A percentile compares a stretch with the other conserved stretches of the same genome.
phyloP scores from a whole-genome alignment of 345 rosid genomes.

The Populus pruinosa region DNA sequence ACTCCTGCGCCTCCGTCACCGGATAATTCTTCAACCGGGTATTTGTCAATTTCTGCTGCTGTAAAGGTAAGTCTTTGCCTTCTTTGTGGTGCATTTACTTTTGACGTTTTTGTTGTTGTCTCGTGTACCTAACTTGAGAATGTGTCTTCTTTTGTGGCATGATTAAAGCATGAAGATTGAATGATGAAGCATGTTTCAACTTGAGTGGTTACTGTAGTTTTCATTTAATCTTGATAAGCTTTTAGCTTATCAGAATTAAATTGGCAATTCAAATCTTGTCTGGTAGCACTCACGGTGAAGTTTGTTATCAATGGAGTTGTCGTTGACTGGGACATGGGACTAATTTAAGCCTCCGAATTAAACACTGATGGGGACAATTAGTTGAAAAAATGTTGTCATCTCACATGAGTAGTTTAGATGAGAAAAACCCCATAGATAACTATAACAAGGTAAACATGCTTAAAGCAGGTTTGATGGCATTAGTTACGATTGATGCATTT shows the following conservation, averaged over 20 bases:
- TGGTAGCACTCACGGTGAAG: not conserved
- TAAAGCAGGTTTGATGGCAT: not conserved
- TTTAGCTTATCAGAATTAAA: not conserved
- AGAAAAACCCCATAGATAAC: not conserved
- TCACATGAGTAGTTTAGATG: not conserved
- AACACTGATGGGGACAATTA: not conserved
- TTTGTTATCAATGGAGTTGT: not conserved
- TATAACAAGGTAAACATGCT: not conserved
- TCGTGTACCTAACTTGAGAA: not conserved
- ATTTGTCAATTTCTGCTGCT: conserved; percentile 25
- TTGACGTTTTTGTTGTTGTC: not conserved
- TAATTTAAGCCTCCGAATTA: not conserved
- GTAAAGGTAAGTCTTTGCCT: not conserved
- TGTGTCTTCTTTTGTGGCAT: not conserved
- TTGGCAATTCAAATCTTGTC: not conserved
- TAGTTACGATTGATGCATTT: not conserved
- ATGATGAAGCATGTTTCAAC: not conserved
- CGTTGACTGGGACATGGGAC: not conserved
- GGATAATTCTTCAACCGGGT: conserved; percentile 24
- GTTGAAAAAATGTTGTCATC: not conserved
- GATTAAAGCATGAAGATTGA: not conserved
- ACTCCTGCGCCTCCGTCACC: conserved; percentile 9
- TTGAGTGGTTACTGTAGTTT: not conserved
- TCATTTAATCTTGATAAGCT: not conserved
- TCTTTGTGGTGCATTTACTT: not conserved